Conservation (phyloP, 768 basidiomycete species). For the Termitomyces eurrhizus region DNA sequence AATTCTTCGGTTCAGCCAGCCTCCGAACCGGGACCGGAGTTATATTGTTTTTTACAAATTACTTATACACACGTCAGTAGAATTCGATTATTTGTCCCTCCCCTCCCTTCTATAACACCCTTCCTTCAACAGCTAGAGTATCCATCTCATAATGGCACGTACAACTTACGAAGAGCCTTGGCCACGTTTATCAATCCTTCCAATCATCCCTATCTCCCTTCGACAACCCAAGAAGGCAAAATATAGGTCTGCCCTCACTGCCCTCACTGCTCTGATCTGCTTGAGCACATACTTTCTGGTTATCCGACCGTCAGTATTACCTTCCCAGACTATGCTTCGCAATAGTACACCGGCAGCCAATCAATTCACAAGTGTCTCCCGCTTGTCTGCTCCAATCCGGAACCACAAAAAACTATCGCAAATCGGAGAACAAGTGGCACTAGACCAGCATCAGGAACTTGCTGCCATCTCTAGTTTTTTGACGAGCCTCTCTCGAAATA, state of each 20-base stretch:
- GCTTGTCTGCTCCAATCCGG: conserved; percentile 18
- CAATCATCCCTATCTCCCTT: conserved; percentile 19
- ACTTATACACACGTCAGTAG: neutral
- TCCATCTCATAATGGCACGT: conserved; percentile 20
- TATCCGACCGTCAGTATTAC: conserved; percentile 37
- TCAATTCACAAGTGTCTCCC: conserved; percentile 33
- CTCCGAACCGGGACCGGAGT: neutral
- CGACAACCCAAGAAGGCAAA: conserved; percentile 43
- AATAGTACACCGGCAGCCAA: conserved; percentile 27
- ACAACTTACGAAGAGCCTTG: conserved; percentile 29
- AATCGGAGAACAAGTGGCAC: conserved; percentile 36
- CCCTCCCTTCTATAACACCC: neutral
- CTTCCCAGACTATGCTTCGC: conserved; percentile 31
- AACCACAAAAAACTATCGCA: conserved; percentile 18
- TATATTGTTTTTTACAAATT: neutral
- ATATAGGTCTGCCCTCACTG: conserved; percentile 51
- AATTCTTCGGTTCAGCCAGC: neutral
- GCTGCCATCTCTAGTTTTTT: conserved; percentile 74
- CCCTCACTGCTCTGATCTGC: conserved; percentile 46
- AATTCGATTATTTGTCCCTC: neutral
- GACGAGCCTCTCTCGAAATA: conserved; percentile 69
- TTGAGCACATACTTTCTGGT: conserved; percentile 57
- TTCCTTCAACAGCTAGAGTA: neutral
- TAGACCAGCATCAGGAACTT: conserved; percentile 59
- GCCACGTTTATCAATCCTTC: conserved; percentile 15